These are phyloP conservation scores for Lagenidium giganteum DNA, from an alignment of 352 stramenopile species.

Conservation along the genomic window DNA sequence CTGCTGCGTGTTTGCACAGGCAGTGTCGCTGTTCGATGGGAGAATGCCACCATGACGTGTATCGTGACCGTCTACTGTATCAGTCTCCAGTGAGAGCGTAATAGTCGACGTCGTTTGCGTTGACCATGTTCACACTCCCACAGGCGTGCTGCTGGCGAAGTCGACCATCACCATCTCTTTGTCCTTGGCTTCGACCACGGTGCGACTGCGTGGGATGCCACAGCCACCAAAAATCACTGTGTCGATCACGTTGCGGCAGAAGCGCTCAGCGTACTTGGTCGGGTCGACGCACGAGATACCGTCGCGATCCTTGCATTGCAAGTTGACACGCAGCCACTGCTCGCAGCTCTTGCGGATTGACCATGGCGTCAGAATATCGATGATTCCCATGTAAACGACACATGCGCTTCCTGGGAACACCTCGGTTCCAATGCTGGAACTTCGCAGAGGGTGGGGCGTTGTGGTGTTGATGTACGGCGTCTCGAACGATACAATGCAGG, in stretches of 20 bases:
- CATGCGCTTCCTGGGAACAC: conserved; percentile 53
- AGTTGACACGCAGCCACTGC: conserved; percentile 58
- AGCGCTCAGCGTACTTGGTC: conserved; percentile 65
- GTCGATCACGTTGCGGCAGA: conserved; percentile 68
- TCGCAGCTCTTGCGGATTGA: conserved; percentile 89
- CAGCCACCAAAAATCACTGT: conserved; percentile 65
- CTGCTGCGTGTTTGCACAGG: not conserved
- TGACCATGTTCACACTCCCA: conserved; percentile 13
- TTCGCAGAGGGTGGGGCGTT: conserved; percentile 26
- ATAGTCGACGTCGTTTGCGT: conserved; percentile 4
- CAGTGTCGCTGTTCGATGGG: conserved; percentile 30
- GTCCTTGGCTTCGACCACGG: conserved; percentile 24
- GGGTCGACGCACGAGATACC: conserved; percentile 79
- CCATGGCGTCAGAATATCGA: conserved; percentile 94
- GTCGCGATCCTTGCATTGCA: conserved; percentile 59
- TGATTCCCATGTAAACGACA: conserved; percentile 94
- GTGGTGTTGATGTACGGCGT: conserved; percentile 49
- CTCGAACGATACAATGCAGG: conserved; percentile 9
- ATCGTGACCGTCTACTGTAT: conserved; percentile 69
- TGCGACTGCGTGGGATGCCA: too few species aligned
- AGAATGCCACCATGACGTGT: conserved; percentile 71
- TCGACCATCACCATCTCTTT: conserved; percentile 65
- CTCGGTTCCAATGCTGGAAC: conserved; percentile 33
- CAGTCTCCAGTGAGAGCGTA: conserved; percentile 47
- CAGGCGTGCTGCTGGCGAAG: conserved; percentile 54